A percentile compares a stretch with the other conserved stretches of the same genome.
Evolutionary conservation across 352 stramenopile genomes (phyloP).

Genomic region (Aphanomyces euteiches): DNA sequence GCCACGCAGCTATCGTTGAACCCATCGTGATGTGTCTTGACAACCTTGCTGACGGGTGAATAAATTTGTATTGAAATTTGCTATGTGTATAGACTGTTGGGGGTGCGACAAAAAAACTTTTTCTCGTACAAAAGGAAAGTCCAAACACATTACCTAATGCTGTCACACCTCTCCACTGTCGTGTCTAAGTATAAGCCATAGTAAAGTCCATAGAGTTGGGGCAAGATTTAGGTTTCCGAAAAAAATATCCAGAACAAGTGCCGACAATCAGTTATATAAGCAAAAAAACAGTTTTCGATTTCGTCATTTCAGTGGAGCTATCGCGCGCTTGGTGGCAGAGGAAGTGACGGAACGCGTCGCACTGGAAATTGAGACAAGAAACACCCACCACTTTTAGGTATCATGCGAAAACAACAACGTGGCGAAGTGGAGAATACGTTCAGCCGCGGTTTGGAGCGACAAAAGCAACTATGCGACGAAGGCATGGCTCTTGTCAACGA

Average conservation of each 20-base stretch:
- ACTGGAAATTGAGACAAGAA: no score
- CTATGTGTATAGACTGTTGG: no score
- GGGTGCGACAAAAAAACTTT: no score
- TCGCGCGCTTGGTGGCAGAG: no score
- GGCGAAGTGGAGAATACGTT: slow-evolving; percentile 10
- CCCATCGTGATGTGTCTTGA: no score
- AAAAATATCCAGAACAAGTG: slow-evolving; percentile 11
- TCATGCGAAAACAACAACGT: slow-evolving; percentile 19
- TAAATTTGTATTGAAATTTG: no score
- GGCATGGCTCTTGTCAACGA: slow-evolving; percentile 79
- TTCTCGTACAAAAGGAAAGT: no score
- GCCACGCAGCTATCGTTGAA: no score
- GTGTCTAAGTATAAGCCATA: background rate
- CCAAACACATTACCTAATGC: no score
- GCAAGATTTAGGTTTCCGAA: background rate
- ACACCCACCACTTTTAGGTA: background rate
- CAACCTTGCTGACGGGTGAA: no score
- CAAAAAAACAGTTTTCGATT: slow-evolving; percentile 20
- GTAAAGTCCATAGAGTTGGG: background rate
- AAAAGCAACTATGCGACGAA: slow-evolving; percentile 78
- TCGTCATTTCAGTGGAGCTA: background rate
- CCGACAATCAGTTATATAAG: background rate
- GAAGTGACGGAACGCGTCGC: no score
- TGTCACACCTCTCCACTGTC: no score
- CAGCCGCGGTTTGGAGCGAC: slow-evolving; percentile 42